phyloP scores from a whole-genome alignment of 495 filamentous ascomycete species.

The Rhypophila decipiens region DNA sequence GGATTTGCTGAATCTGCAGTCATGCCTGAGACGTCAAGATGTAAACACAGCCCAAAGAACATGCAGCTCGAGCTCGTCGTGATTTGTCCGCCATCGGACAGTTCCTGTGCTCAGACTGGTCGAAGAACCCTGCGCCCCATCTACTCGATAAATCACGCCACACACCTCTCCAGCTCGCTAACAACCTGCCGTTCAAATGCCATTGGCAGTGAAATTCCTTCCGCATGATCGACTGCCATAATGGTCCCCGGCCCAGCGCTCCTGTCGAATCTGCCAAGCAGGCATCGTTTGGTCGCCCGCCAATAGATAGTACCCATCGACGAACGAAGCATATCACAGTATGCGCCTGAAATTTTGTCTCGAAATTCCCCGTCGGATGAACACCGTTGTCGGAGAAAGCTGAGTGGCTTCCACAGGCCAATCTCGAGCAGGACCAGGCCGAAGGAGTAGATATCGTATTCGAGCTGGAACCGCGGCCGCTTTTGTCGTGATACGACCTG shows the following conservation, averaged over 20 bases:
- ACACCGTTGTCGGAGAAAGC: not conserved
- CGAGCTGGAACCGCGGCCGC: not conserved
- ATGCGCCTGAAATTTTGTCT: not conserved
- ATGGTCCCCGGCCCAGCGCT: not conserved
- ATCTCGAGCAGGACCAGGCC: not conserved
- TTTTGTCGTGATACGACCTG: not conserved
- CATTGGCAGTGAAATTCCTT: not conserved
- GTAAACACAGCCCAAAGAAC: too few species aligned
- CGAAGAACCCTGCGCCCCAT: too few species aligned
- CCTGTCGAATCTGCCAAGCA: not conserved
- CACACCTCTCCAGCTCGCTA: not conserved
- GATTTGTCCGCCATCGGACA: too few species aligned
- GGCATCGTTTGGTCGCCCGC: not conserved
- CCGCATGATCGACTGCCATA: not conserved
- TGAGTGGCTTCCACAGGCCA: not conserved
- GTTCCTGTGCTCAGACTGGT: too few species aligned
- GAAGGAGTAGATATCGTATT: not conserved
- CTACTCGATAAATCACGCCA: too few species aligned
- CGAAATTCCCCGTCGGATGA: not conserved
- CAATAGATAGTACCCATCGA: not conserved
- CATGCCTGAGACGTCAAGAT: too few species aligned
- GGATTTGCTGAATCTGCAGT: too few species aligned
- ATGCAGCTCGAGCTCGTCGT: too few species aligned
- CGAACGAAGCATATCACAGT: not conserved
- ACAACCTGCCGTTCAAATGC: not conserved